Evolutionary conservation across 2,329 filamentous ascomycete species (phyloP).

Genomic region (Cladorrhinum sp.): DNA sequence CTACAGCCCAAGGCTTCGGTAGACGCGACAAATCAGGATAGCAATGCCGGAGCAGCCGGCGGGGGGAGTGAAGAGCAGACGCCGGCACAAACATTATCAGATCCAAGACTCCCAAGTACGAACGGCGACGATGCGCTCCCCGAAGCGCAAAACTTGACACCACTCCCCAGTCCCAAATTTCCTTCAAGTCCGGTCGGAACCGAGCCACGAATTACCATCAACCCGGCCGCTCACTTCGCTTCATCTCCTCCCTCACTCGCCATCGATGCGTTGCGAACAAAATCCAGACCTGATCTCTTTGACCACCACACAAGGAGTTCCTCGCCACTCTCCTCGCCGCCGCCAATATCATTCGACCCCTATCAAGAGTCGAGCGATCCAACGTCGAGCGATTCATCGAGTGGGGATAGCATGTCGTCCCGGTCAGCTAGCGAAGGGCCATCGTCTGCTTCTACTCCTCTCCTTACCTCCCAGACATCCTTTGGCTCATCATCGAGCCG

Average conservation of each 20-base stretch:
- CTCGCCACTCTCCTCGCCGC: constrained; percentile 57
- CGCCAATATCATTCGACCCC: constrained; percentile 51
- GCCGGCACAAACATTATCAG: not conserved
- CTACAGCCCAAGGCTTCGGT: not conserved
- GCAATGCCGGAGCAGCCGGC: not conserved
- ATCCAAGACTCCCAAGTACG: not conserved
- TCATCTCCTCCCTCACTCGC: constrained; percentile 26
- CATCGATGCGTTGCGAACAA: constrained; percentile 24
- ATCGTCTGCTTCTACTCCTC: constrained; percentile 38
- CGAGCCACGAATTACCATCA: not conserved
- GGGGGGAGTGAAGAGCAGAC: not conserved
- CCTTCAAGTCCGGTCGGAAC: not conserved
- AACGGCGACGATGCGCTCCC: not conserved
- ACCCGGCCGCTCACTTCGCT: constrained; percentile 3
- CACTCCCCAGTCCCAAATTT: constrained; percentile 15
- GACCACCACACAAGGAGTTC: constrained; percentile 38
- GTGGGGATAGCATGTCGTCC: constrained; percentile 37
- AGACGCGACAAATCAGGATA: not conserved
- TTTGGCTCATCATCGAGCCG: constrained; percentile 28
- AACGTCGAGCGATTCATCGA: constrained; percentile 18
- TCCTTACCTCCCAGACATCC: constrained; percentile 33
- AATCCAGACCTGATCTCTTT: constrained; percentile 20
- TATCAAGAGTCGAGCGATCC: constrained; percentile 35
- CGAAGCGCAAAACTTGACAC: not conserved
- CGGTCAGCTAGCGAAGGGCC: constrained; percentile 47